Evolutionary conservation across 2,329 filamentous ascomycete genomes (phyloP).

Genomic region (Colletotrichum tamarilloi): DNA sequence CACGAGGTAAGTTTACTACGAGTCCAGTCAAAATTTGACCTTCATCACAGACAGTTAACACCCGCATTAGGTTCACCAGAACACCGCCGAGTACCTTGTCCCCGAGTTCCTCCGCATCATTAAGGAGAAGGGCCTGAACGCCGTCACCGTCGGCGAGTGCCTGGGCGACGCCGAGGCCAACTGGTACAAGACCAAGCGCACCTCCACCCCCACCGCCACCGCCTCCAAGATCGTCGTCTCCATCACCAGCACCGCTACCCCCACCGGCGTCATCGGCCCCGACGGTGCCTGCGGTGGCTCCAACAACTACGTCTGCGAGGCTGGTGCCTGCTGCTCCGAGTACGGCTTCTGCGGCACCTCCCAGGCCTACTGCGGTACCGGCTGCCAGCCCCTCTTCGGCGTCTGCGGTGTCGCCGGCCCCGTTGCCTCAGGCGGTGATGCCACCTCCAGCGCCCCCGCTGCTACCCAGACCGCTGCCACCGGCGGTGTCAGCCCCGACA

Average conservation of each 20-base stretch:
- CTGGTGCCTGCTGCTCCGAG: conserved; percentile 37
- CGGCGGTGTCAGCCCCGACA: conserved; percentile 29
- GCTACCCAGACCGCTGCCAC: conserved; percentile 13
- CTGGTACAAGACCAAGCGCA: conserved; percentile 51
- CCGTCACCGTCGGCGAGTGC: conserved; percentile 59
- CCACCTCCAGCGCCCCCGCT: conserved; percentile 18
- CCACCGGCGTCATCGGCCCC: conserved; percentile 33
- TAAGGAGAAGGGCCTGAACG: conserved; percentile 41
- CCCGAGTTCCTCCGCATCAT: conserved; percentile 34
- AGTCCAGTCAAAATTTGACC: conserved; percentile 52
- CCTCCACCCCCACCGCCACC: conserved; percentile 34
- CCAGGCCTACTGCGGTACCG: conserved; percentile 35
- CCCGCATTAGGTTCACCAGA: conserved; percentile 30
- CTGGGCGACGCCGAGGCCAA: conserved; percentile 56
- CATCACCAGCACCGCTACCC: conserved; percentile 36
- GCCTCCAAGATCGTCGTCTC: conserved; percentile 22
- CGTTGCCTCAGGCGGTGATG: conserved; percentile 9
- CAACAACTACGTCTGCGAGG: conserved; percentile 30
- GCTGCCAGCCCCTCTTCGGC: conserved; percentile 37
- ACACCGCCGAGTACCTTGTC: conserved; percentile 36
- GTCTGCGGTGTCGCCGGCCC: conserved; percentile 33
- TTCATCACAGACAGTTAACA: conserved; percentile 44
- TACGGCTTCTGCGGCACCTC: conserved; percentile 38
- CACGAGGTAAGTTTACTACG: conserved; percentile 44
- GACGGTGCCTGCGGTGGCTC: conserved; percentile 33